A percentile compares a stretch with the other conserved stretches of the same genome.
phyloP scores from a whole-genome alignment of 352 stramenopile genomes.

The Globisporangium acanthophoron region DNA sequence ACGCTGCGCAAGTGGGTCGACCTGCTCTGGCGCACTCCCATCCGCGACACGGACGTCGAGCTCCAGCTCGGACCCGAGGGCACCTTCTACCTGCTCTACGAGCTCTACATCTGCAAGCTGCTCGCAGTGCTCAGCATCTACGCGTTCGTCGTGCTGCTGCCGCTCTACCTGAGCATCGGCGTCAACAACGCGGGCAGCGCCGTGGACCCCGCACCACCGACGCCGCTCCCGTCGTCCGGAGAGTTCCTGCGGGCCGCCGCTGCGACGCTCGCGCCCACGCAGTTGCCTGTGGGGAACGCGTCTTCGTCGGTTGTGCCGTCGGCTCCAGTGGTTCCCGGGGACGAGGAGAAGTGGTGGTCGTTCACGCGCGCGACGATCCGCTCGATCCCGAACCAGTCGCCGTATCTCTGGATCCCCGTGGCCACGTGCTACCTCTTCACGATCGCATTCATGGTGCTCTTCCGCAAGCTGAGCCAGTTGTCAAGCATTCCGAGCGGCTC shows the following conservation, averaged over 20 bases:
- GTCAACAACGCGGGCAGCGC: conserved; percentile 16
- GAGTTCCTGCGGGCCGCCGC: not conserved
- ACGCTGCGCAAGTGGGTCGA: conserved; percentile 55
- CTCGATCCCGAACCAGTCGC: conserved; percentile 69
- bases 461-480: conserved; percentile 56
- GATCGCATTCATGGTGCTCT: conserved; percentile 65
- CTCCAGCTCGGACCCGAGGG: conserved; percentile 59
- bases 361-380: conserved; percentile 78
- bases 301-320: conserved; percentile 2
- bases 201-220: not conserved
- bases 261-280: not conserved
- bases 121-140: conserved; percentile 55
- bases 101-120: conserved; percentile 69
- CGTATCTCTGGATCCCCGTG: conserved; percentile 74
- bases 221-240: not conserved
- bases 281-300: conserved; percentile 7
- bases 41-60: conserved; percentile 64
- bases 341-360: conserved; percentile 60
- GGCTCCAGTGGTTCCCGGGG: conserved; percentile 5
- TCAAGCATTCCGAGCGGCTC: conserved; percentile 45
- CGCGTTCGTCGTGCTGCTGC: conserved; percentile 63
- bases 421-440: conserved; percentile 75
- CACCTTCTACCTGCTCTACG: conserved; percentile 82
- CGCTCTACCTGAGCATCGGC: conserved; percentile 62
- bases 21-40: conserved; percentile 67